Base-by-base conservation (phyloP, 352 stramenopile species). In the Pythium sp. region DNA sequence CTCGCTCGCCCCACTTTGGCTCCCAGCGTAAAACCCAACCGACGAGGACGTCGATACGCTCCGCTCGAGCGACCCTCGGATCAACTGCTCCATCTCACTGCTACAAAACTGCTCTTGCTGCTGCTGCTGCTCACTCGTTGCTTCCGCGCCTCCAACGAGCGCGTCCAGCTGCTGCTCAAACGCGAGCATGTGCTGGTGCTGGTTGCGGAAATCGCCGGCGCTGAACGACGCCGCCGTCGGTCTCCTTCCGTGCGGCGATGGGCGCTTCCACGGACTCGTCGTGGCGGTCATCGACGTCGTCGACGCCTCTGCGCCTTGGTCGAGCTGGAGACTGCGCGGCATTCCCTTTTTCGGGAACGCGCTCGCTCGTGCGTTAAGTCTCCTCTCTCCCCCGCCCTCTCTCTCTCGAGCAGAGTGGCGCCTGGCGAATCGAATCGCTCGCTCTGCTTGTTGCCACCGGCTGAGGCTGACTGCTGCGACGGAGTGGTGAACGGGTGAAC, bases 171-270 rank as follows among this genome's bases (percentile, higher is more conserved):
- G 64, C n/a, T 32, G 55, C 47, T 69, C 64, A 55, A 69, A 69
- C 41, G 64, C 64, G 41, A 69, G 54, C 41, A 64, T 49, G 55
- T 58, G 46, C 28, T 69, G 55, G 38, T 69, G 64, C 12, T 69
- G 64, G 32, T 47, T 58, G 41, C 53, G 64, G 20, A 43, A 63
- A n/a, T 69, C 61, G 22, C 65, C 53, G 68, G 68, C 71, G 70
- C 69, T 46, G 68, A 83, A 65, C 63, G 74, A 32, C 68, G 70
- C 34, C 66, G 75, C 72, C 20, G 38, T 56, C 6, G 64, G 64
- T 32, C 64, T 46, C 20, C 41, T 46, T 3, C 28, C 55, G 55
- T 34, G 55, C 28, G 12, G 41, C 1, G 30, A 28, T 5, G 43
- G 43, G 20, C 20, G 55, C 55, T 62, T 69, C 55, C 64, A 69